Base-by-base conservation (phyloP, 371 early-diverging fungal genomes). In the Batrachochytrium dendrobatidis region DNA sequence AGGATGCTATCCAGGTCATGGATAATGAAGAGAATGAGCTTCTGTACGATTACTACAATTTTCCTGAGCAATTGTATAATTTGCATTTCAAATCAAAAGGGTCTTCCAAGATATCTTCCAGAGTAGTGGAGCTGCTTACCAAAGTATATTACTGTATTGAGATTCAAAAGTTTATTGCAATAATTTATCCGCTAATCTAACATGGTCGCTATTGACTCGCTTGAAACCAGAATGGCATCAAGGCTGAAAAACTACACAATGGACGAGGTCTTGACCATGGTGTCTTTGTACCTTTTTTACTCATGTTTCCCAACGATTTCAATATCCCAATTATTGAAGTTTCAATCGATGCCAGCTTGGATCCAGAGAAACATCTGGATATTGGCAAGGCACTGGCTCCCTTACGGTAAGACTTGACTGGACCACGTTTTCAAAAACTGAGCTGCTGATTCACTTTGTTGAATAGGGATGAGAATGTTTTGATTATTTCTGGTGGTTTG, bases 261-360 rank as follows among this genome's bases (percentile, higher is more conserved):
- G 34, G 55, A 6, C 60, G 77, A 30, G 77, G 77, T n/a, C 61
- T 68, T 60, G 74, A 77, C 62, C 74, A 77, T 61, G 77, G 74
- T 25, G 73, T 69, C 4, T 73, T 76, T 55, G 71, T 76, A 7
- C 76, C 76, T 24, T 33, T 76, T 10, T 62, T 55, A 35, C 56
- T 71, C 35, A 59, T 56, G 54, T 28, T 30, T 34, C 62, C 64
- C 30, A 39, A 34, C 31, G 39, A 22, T 10, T 6, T 29, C 6
- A 29, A 46, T 20, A 68, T 71, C n/a, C 74, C 74, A 26, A 59
- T 74, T 45, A 57, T 74, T 32, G 60, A 63, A 24, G 28, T 74
- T 28, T 53, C 58, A 26, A 61, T 74, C 0, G 55, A 59, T 35
- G n/a, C n/a, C n/a, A 10, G 49, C 24, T 66, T 66, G 24, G 58